Percentiles rank a stretch among this genome's conserved stretches.
These are phyloP conservation scores for Suhomyces choctaworum DNA, from an alignment of 1,139 yeast species.

Conservation along the genomic window DNA sequence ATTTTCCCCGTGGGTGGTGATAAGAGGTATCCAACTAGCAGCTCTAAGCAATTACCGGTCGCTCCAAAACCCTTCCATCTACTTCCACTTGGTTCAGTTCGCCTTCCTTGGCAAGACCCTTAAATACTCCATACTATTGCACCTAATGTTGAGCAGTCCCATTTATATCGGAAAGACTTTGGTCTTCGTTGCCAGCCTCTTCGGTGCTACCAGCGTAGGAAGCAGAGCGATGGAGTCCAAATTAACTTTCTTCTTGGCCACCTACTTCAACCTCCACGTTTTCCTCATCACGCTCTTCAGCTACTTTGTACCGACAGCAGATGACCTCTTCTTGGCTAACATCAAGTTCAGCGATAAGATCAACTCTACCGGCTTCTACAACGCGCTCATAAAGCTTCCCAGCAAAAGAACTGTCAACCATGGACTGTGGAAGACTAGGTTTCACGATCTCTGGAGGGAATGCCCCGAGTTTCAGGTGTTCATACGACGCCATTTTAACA, in stretches of 20 bases:
- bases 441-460: constrained; percentile 13
- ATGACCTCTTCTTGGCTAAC: constrained; percentile 40
- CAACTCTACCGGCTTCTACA: constrained; percentile 23
- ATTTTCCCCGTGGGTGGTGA: constrained; percentile 47
- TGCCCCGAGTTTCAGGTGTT: constrained; percentile 17
- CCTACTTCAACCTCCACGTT: constrained; percentile 45
- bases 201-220: constrained; percentile 1
- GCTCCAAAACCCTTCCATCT: constrained; percentile 32
- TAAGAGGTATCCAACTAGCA: constrained; percentile 57
- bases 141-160: constrained; percentile 12
- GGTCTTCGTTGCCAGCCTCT: constrained; percentile 5
- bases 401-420: neutral
- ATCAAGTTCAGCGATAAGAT: constrained; percentile 43
- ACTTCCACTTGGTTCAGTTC: neutral
- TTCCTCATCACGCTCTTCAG: constrained; percentile 40
- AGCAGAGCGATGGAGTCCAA: neutral
- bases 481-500: constrained; percentile 15
- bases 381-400: constrained; percentile 17
- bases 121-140: constrained; percentile 27
- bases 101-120: constrained; percentile 3
- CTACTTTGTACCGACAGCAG: constrained; percentile 40
- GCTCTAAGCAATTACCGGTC: constrained; percentile 51
- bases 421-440: constrained; percentile 4
- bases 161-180: constrained; percentile 12
- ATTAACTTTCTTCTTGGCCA: constrained; percentile 13